Conservation (phyloP, 148 eudicot species). For the Rhododendron williamsianum region DNA sequence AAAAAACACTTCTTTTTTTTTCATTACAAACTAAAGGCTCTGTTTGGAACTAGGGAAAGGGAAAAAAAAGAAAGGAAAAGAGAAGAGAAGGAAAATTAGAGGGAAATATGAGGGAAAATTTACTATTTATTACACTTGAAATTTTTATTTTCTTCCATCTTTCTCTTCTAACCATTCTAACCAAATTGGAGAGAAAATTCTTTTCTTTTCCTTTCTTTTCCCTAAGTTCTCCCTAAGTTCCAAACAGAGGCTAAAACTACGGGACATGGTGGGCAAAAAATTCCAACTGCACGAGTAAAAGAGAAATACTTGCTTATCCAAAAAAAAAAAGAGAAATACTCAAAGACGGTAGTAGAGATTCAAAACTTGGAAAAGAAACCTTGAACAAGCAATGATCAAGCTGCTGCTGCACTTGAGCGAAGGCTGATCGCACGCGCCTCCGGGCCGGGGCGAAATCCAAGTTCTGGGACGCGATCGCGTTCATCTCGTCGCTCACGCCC, state of each 20-base stretch:
- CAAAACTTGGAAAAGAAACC: constrained; percentile 24
- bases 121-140: no score
- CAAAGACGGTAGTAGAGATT: background rate
- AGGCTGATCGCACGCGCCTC: constrained; percentile 68
- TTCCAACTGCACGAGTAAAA: background rate
- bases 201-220: no score
- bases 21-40: no score
- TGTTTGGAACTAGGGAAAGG: no score
- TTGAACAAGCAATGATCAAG: constrained; percentile 83
- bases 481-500: constrained; percentile 65
- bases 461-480: constrained; percentile 47
- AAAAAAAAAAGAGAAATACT: background rate
- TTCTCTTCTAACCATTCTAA: no score
- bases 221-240: no score
- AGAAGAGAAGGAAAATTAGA: no score
- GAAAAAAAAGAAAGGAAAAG: no score
- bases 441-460: constrained; percentile 71
- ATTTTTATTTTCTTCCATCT: no score
- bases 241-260: no score
- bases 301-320: background rate
- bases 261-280: background rate
- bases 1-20: background rate
- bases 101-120: no score
- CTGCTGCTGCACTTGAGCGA: constrained; percentile 51
- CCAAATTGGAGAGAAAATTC: no score